phyloP scores from a whole-genome alignment of 768 basidiomycete genomes.

The Mycena floridula region DNA sequence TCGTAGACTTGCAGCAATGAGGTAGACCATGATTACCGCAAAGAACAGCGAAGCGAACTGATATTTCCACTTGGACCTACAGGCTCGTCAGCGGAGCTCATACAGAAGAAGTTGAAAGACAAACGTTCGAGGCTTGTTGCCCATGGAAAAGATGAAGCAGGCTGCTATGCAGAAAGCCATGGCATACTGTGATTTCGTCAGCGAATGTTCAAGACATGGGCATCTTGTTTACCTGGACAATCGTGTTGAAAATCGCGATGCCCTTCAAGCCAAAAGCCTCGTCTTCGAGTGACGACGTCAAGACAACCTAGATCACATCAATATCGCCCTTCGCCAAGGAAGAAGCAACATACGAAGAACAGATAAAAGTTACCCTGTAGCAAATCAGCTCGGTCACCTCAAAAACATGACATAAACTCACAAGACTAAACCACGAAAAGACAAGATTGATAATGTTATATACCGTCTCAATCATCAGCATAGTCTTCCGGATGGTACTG shows the following conservation, averaged over 20 bases:
- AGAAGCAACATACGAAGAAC: slow-evolving; percentile 66
- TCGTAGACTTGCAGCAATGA: slow-evolving; percentile 75
- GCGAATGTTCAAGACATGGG: background rate
- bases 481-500: slow-evolving; percentile 63
- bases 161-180: slow-evolving; percentile 84
- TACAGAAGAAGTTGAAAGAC: background rate
- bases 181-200: slow-evolving; percentile 47
- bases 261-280: slow-evolving; percentile 54
- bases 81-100: background rate
- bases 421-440: slow-evolving; percentile 92
- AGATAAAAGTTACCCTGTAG: slow-evolving; percentile 88
- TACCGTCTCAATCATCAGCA: slow-evolving; percentile 73
- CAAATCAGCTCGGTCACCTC: background rate
- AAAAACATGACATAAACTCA: slow-evolving; percentile 30
- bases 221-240: slow-evolving; percentile 52
- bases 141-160: slow-evolving; percentile 93
- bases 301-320: slow-evolving; percentile 50
- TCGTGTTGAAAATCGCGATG: slow-evolving; percentile 68
- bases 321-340: background rate
- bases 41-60: slow-evolving; percentile 69
- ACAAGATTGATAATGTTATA: slow-evolving; percentile 86
- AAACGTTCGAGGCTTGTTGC: slow-evolving; percentile 85
- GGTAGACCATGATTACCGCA: slow-evolving; percentile 75
- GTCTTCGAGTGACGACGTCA: slow-evolving; percentile 85
- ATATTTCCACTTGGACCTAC: slow-evolving; percentile 81